Evolutionary conservation across 768 basidiomycete species (phyloP).

Genomic region (Psilocybe cubensis): DNA sequence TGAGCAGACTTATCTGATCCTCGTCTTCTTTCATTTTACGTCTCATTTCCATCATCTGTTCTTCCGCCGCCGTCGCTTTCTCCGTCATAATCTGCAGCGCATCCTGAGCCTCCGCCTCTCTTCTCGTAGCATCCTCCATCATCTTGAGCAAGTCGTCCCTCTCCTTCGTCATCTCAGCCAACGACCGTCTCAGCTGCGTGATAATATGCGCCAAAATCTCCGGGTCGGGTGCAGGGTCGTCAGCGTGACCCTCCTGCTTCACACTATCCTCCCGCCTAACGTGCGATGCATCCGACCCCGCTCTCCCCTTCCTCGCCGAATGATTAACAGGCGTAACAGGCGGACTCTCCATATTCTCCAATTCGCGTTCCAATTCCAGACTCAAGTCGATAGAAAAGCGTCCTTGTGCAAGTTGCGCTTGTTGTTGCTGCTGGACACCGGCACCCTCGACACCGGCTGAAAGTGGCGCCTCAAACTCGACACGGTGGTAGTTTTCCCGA

Average conservation of each 20-base stretch:
- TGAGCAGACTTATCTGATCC: constrained; percentile 73
- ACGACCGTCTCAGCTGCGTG: constrained; percentile 67
- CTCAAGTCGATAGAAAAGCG: constrained; percentile 76
- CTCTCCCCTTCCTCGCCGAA: constrained; percentile 1
- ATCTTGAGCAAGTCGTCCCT: constrained; percentile 66
- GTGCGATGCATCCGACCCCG: neutral
- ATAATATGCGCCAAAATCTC: constrained; percentile 78
- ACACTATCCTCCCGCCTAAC: constrained; percentile 1
- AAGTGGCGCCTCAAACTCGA: constrained; percentile 43
- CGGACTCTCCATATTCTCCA: constrained; percentile 61
- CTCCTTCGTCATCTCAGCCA: constrained; percentile 68
- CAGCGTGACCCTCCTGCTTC: neutral
- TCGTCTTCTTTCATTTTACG: constrained; percentile 71
- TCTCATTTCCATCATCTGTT: constrained; percentile 53
- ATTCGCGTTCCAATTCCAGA: constrained; percentile 79
- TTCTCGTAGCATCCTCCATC: constrained; percentile 50
- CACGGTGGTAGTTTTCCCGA: constrained; percentile 33
- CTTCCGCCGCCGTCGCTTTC: constrained; percentile 61
- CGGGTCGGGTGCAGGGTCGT: constrained; percentile 59
- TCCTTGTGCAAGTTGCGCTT: constrained; percentile 16
- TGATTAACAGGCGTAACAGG: constrained; percentile 47
- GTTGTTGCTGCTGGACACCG: constrained; percentile 1
- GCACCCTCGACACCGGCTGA: constrained; percentile 26
- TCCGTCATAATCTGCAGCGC: constrained; percentile 68
- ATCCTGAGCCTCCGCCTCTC: constrained; percentile 66